These are phyloP conservation scores for Agrostemma githago DNA, from an alignment of 148 eudicot species.

Conservation along the genomic window DNA sequence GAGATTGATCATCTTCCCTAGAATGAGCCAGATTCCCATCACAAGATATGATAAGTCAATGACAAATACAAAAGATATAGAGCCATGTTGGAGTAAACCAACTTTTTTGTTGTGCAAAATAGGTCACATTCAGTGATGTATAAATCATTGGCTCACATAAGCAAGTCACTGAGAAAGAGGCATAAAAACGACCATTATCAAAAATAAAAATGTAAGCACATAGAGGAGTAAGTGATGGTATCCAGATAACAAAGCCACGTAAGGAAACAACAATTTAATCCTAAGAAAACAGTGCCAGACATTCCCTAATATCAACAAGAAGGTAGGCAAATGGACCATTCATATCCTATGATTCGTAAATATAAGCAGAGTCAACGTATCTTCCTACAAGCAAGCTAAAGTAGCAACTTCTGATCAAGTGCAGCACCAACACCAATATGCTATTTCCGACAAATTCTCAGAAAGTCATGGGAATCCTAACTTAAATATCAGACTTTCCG, in stretches of 20 bases:
- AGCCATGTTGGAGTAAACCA: not conserved
- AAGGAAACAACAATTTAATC: not conserved
- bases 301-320: not conserved
- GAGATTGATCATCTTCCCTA: conserved; percentile 66
- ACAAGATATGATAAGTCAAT: not conserved
- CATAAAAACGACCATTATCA: not conserved
- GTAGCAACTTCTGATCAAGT: too few species aligned
- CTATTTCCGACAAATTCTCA: not conserved
- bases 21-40: not conserved
- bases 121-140: not conserved
- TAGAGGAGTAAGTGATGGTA: not conserved
- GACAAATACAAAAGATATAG: not conserved
- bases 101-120: not conserved
- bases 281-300: not conserved
- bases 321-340: not conserved
- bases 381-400: not conserved
- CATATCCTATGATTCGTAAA: not conserved
- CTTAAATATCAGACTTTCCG: not conserved
- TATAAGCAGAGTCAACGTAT: not conserved
- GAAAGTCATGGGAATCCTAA: not conserved
- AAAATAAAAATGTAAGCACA: not conserved
- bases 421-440: not conserved
- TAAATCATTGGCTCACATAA: too few species aligned
- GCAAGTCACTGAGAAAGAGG: not conserved
- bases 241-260: not conserved